phyloP scores from a whole-genome alignment of 805 yeast species.

The Debaryomyces maramus region DNA sequence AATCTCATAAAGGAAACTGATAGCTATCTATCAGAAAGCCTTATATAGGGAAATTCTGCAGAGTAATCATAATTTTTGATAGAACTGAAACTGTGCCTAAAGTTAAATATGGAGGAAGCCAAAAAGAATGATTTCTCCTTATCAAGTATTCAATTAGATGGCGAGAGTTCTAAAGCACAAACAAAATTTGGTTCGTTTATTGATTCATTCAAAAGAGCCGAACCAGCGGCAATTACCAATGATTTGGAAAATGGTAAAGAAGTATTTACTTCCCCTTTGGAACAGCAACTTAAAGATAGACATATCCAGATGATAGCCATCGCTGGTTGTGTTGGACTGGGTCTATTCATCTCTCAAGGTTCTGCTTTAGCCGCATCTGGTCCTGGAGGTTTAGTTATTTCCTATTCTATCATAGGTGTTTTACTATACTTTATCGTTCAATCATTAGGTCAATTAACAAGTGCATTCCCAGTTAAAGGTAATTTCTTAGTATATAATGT shows the following conservation, averaged over 20 bases:
- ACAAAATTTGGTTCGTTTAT: not conserved
- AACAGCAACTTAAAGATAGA: constrained; percentile 44
- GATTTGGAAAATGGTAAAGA: constrained; percentile 2
- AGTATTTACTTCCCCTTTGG: constrained; percentile 26
- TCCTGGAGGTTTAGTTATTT: constrained; percentile 49
- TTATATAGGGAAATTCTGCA: not conserved
- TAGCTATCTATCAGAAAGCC: not conserved
- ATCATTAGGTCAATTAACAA: constrained; percentile 67
- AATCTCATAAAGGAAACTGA: not conserved
- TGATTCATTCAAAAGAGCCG: constrained; percentile 1
- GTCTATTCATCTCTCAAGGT: constrained; percentile 41
- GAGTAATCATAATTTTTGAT: not conserved
- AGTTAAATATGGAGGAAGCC: not conserved
- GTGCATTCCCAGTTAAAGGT: constrained; percentile 41
- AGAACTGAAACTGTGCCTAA: not conserved
- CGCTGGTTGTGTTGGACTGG: constrained; percentile 58
- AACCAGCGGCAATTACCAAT: not conserved
- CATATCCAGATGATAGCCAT: constrained; percentile 66
- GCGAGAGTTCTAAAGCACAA: not conserved
- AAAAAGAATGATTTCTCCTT: not conserved
- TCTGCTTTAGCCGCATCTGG: constrained; percentile 39
- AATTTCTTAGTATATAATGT: constrained; percentile 40
- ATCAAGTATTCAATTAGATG: not conserved
- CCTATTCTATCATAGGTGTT: constrained; percentile 55
- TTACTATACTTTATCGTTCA: constrained; percentile 60